These are phyloP conservation scores for Salix suchowensis DNA, from an alignment of 345 rosid species.

Conservation along the genomic window DNA sequence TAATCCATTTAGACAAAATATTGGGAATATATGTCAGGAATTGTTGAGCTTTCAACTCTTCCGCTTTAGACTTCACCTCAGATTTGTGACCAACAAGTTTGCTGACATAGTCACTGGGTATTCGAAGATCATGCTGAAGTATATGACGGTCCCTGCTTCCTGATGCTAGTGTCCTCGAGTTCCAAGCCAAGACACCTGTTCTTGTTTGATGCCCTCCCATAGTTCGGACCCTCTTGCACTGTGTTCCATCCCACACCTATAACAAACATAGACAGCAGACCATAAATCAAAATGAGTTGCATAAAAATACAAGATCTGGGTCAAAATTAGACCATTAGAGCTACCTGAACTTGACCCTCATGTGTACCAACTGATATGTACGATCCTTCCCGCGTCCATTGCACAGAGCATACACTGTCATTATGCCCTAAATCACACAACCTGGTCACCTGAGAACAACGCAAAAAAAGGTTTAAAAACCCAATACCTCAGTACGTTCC, in stretches of 20 bases:
- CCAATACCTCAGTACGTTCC: background rate
- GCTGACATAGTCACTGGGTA: conserved; percentile 59
- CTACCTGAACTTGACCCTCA: conserved; percentile 92
- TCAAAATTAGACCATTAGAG: background rate
- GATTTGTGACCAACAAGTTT: conserved; percentile 93
- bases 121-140: conserved; percentile 94
- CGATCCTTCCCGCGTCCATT: conserved; percentile 96
- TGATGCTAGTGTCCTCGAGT: conserved; percentile 73
- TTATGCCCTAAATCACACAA: conserved; percentile 87
- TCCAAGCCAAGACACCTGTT: conserved; percentile 95
- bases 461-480: background rate
- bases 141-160: conserved; percentile 94
- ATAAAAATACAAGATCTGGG: background rate
- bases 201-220: conserved; percentile 97
- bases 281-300: background rate
- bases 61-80: conserved; percentile 40
- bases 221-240: conserved; percentile 73
- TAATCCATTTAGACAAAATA: background rate
- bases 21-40: background rate
- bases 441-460: conserved; percentile 68
- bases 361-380: conserved; percentile 82
- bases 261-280: background rate
- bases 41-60: background rate
- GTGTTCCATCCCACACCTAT: conserved; percentile 93
- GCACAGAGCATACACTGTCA: conserved; percentile 80